Base-by-base conservation (phyloP, 371 early-diverging fungal species). In the Mortierella sp. region DNA sequence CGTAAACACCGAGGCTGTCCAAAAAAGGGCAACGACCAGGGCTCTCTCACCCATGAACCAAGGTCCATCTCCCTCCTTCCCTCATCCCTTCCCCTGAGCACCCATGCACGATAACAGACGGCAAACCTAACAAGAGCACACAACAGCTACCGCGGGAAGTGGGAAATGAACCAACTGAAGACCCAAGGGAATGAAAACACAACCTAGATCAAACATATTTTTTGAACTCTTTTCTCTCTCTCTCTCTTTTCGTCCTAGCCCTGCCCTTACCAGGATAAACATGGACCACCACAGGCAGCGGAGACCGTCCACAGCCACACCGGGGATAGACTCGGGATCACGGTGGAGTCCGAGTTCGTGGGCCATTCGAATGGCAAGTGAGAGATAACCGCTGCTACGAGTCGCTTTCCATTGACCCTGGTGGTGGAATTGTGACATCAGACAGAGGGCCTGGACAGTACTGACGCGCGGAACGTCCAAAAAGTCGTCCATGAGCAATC, bases 281-380 rank as follows among this genome's bases (percentile, higher is more conserved):
- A 79, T 69, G 50, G 80, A 79, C 80, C 80, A 79, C 80, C 80
- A 79, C 18, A 79, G 62, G 26, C 62, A 75, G 18, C 75, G 81
- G 7, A 75, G 68, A 15, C 52, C 69, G 59, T 76, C 81, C 1
- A 72, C 81, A 21, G 68, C 70, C 1, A 67, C 70, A 23, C 70
- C 66, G 15, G 2, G 74, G 26, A 62, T 70, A 3, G 37, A 37
- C 70, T 74, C 85, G 30, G 84, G 81, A 62, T 83, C 85, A 44
- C 74, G 83, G 60, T 84, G 87, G 57, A 91, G 72, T 12, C 90
- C 90, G 3, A 95, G 75, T 62, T 93, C 94, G 61, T 89, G 85
- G 16, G 92, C 90, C 92, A 94, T 94, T 19, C 89, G 84, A 14
- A 91, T 88, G 23, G 94, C 96, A 88, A 89, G 87, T 15, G 90